phyloP scores from a whole-genome alignment of 257 asterid genomes.

The Gardenia jasminoides region DNA sequence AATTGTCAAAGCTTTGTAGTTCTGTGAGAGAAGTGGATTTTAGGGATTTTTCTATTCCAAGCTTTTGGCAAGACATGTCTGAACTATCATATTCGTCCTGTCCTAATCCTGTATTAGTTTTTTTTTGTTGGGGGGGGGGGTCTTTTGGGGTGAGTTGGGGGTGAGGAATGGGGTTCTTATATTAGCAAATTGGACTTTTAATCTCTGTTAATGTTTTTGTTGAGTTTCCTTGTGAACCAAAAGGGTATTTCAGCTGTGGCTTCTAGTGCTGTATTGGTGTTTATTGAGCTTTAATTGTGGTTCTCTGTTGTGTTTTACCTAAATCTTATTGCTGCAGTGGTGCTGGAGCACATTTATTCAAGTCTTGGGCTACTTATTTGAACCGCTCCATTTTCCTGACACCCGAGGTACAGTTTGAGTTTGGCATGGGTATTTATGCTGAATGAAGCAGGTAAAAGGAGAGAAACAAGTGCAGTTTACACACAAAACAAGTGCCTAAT shows the following conservation, averaged over 20 bases:
- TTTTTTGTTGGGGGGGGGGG: neutral
- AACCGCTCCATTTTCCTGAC: constrained; percentile 93
- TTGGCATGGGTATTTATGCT: neutral
- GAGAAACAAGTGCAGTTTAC: neutral
- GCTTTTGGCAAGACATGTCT: neutral
- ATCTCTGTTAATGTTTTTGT: neutral
- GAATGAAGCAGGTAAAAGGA: neutral
- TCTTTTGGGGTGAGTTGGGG: neutral
- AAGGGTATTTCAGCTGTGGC: neutral
- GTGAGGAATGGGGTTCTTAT: neutral
- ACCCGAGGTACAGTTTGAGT: constrained; percentile 65
- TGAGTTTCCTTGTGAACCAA: neutral
- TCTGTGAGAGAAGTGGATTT: neutral
- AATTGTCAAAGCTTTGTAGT: neutral
- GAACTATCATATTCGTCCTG: neutral
- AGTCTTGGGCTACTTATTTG: constrained; percentile 82
- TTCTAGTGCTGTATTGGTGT: neutral
- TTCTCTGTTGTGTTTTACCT: neutral
- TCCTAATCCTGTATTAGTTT: neutral
- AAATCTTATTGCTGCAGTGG: constrained; percentile 54
- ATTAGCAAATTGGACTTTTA: neutral
- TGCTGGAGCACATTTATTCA: constrained; percentile 99
- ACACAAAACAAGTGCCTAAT: neutral
- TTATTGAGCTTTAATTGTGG: neutral
- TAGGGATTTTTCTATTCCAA: neutral